Percentiles rank a stretch among this genome's conserved stretches.
Conservation (phyloP, 2,329 filamentous ascomycete genomes). For the Fusarium devonianum region DNA sequence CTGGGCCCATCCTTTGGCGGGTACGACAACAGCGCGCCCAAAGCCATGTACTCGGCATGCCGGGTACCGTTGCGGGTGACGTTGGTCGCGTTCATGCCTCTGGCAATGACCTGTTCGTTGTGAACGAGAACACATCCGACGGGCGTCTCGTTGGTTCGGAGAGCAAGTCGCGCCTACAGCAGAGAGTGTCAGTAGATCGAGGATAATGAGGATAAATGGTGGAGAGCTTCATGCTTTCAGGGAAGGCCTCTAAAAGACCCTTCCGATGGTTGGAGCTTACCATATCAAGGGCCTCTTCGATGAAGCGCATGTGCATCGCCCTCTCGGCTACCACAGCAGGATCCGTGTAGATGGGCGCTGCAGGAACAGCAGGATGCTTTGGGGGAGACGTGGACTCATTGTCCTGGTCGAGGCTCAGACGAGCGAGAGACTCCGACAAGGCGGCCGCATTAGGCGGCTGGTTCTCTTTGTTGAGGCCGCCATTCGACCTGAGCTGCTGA, state of each 20-base stretch:
- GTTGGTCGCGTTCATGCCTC: slow-evolving; percentile 97
- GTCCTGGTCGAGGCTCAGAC: slow-evolving; percentile 28
- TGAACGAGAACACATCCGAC: slow-evolving; percentile 95
- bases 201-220: background rate
- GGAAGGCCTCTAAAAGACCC: background rate
- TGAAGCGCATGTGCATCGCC: slow-evolving; percentile 63
- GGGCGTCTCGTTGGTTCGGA: slow-evolving; percentile 88
- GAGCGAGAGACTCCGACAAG: slow-evolving; percentile 25
- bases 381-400: background rate
- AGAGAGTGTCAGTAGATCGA: slow-evolving; percentile 18
- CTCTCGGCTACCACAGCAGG: slow-evolving; percentile 44
- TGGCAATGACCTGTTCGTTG: slow-evolving; percentile 78
- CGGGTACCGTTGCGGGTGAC: slow-evolving; percentile 88
- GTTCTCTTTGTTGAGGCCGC: slow-evolving; percentile 44
- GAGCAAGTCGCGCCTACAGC: slow-evolving; percentile 79
- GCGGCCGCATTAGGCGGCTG: slow-evolving; percentile 22
- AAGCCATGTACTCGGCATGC: slow-evolving; percentile 93
- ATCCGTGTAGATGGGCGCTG: slow-evolving; percentile 32
- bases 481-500: background rate
- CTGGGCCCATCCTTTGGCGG: slow-evolving; percentile 41
- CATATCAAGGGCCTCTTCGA: slow-evolving; percentile 87
- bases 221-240: background rate
- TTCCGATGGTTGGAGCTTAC: slow-evolving; percentile 54
- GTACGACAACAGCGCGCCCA: slow-evolving; percentile 64
- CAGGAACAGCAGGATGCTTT: background rate